Percentiles rank a stretch among this genome's conserved stretches.
Conservation (phyloP, 2,329 filamentous ascomycete species). For the Colletotrichum chlorophyti region DNA sequence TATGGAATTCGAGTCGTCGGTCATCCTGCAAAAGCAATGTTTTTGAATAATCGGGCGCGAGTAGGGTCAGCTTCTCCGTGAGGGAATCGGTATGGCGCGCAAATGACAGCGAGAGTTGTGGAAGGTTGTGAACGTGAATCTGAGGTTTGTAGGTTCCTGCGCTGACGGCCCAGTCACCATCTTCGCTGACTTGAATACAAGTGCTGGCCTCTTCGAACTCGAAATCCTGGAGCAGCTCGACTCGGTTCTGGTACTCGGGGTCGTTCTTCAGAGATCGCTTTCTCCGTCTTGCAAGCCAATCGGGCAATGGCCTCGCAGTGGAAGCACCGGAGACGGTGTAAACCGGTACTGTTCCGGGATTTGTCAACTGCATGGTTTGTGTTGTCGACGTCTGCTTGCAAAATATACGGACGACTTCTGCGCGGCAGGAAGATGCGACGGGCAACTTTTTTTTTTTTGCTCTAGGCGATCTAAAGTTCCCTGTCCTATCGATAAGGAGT, state of each 20-base stretch:
- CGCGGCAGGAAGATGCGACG: conserved; percentile 21
- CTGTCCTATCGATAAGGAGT: too few species aligned
- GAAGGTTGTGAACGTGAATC: conserved; percentile 94
- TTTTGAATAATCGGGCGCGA: conserved; percentile 92
- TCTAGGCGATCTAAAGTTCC: conserved; percentile 31
- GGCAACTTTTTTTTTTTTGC: conserved; percentile 20
- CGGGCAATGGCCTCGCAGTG: conserved; percentile 85
- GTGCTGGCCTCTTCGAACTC: conserved; percentile 95
- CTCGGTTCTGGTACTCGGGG: conserved; percentile 88
- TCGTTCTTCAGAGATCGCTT: conserved; percentile 94
- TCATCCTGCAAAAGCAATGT: conserved; percentile 93
- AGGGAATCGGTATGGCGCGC: conserved; percentile 89
- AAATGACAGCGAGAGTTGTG: conserved; percentile 92
- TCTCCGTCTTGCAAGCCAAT: conserved; percentile 90
- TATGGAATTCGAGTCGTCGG: conserved; percentile 91
- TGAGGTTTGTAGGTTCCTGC: conserved; percentile 79
- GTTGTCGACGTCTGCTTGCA: conserved; percentile 2
- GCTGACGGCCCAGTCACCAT: conserved; percentile 84
- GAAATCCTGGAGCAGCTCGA: conserved; percentile 96
- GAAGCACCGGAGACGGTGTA: conserved; percentile 95
- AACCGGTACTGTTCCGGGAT: conserved; percentile 83
- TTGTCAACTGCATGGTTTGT: conserved; percentile 76
- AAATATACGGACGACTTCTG: conserved; percentile 5
- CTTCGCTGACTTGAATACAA: conserved; percentile 88
- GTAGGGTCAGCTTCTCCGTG: conserved; percentile 88